These are phyloP conservation scores for Botrytis squamosa DNA, from an alignment of 2,329 filamentous ascomycete genomes.

Conservation along the genomic window DNA sequence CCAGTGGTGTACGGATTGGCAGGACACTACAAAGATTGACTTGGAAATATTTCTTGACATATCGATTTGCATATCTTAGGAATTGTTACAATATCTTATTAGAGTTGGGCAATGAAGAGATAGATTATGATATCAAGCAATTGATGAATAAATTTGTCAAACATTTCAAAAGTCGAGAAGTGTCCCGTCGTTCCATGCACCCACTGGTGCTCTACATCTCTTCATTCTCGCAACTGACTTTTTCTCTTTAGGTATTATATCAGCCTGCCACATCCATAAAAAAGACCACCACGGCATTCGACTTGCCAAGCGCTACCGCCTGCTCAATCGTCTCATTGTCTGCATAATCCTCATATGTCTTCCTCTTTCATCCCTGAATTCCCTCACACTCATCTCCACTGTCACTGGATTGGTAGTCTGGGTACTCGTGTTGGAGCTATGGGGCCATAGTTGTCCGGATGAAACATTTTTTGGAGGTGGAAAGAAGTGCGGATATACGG, in stretches of 20 bases:
- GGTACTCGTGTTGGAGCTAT: slow-evolving; percentile 50
- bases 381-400: slow-evolving; percentile 47
- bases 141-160: too few species aligned
- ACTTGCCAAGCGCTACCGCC: slow-evolving; percentile 49
- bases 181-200: not conserved
- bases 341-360: slow-evolving; percentile 55
- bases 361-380: slow-evolving; percentile 50
- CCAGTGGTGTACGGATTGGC: not conserved
- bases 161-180: not conserved
- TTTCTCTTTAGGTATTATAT: slow-evolving; percentile 46
- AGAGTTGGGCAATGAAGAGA: not conserved
- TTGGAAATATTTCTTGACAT: not conserved
- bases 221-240: not conserved
- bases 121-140: not conserved
- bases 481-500: slow-evolving; percentile 44
- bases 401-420: slow-evolving; percentile 47
- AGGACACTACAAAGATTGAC: not conserved
- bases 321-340: slow-evolving; percentile 51
- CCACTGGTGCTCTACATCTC: not conserved
- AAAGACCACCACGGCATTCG: slow-evolving; percentile 44
- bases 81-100: not conserved
- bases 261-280: slow-evolving; percentile 56
- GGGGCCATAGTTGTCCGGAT: slow-evolving; percentile 48
- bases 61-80: not conserved
- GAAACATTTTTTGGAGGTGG: slow-evolving; percentile 47